Percentiles rank a stretch among this genome's conserved stretches.
phyloP scores from a whole-genome alignment of 331 rosid species.

The Rhamnella rubrinervis region DNA sequence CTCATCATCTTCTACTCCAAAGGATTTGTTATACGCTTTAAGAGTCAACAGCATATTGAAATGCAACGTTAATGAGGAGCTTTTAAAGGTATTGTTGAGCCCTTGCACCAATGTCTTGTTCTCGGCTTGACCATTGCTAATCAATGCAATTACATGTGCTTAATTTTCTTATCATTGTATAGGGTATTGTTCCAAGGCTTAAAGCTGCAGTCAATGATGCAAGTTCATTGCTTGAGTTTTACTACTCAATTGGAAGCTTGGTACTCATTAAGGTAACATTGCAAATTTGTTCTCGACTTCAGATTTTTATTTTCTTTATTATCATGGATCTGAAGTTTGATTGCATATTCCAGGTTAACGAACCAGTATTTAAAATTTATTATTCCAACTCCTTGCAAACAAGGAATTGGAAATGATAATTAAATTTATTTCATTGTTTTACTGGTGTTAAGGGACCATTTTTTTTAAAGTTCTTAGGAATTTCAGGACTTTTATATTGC shows the following conservation, averaged over 20 bases:
- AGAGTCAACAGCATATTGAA: constrained; percentile 64
- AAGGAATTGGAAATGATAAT: background rate
- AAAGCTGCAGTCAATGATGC: constrained; percentile 59
- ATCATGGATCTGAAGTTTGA: background rate
- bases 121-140: constrained; percentile 21
- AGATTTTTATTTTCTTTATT: background rate
- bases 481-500: background rate
- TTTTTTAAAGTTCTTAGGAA: background rate
- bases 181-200: constrained; percentile 62
- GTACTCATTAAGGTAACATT: constrained; percentile 68
- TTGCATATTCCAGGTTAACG: background rate
- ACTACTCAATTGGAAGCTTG: constrained; percentile 72
- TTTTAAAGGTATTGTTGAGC: constrained; percentile 53
- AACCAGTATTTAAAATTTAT: background rate
- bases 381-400: background rate
- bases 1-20: constrained; percentile 45
- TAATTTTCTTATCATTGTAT: constrained; percentile 26
- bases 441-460: background rate
- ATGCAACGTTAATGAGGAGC: constrained; percentile 51
- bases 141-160: constrained; percentile 17
- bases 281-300: background rate
- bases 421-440: background rate
- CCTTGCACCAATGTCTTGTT: constrained; percentile 16
- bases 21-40: constrained; percentile 73
- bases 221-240: constrained; percentile 65